Evolutionary conservation across 805 yeast genomes (phyloP), one percentile per base, ranked within the genome.

Genomic region (Nakazawaea populi): DNA sequence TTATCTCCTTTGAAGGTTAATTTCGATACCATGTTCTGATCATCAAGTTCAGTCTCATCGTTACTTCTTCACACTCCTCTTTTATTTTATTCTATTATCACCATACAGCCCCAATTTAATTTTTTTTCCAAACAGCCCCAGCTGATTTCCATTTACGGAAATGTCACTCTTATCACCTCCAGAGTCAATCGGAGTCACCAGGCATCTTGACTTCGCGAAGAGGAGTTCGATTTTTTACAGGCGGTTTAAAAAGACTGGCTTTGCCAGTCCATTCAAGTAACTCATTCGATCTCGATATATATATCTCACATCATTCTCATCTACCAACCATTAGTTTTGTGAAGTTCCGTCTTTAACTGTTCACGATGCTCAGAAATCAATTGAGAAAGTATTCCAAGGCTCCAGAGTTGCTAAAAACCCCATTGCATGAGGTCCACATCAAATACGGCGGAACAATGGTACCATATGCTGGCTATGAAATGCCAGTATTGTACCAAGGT

Each of bases 401-500:
- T 24, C 10, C 10, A 28, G 18, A 9, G 14, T 37, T 44, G 34
- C 28, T 39, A 52, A 72, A 78, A 56, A 94, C 98, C 1, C 95
- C 98, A 4, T 73, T 94, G 40, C 82, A 85, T 65, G 89, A 86
- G 52, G 74, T 89, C 28, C 97, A 94, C 65, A 72, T 85, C 36
- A 77, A 79, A 51, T 72, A 82, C 44, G 92, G 90, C 5, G 99
- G 90, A 11, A 90, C 87, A 51, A 85, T 94, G 85, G 98, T 91
- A 4, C 95, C 95, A 43, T 94, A 88, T 69, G 98, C 98, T 14
- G 97, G 97, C n/a, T 94, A 80, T 62, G 80, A 85, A 44, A 92
- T 94, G 97, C 99, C 99, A 1, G 90, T 94, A 8, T 68, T 89
- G 32, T 94, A 91, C 72, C 77, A 80, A 56, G 83, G 76, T n/a